Percentiles rank a stretch among this genome's conserved stretches.
Evolutionary conservation across 257 asterid genomes (phyloP).

Genomic region (Plantago ovata): DNA sequence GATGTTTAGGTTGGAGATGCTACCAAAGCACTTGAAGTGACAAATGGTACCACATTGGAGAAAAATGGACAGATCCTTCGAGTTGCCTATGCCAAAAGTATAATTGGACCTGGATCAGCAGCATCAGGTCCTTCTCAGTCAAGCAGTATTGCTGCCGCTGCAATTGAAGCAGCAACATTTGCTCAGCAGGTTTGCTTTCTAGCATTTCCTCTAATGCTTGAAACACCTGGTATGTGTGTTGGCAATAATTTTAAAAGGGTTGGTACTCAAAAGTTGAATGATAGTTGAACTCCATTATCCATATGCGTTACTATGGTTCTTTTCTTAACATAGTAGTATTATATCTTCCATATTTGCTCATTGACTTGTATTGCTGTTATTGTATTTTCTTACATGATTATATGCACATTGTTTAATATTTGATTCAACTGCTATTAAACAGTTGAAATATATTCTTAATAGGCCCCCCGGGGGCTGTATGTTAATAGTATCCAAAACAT

Average conservation of each 20-base stretch:
- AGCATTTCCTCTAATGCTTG: constrained; percentile 12
- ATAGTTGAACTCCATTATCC: neutral
- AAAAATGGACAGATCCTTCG: constrained; percentile 98
- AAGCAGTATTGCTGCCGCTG: constrained; percentile 98
- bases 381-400: too few relatives aligned
- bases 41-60: constrained; percentile 88
- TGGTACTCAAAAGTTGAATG: constrained; percentile 11
- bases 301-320: too few relatives aligned
- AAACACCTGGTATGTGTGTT: neutral
- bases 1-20: constrained; percentile 96
- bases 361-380: neutral
- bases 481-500: too few relatives aligned
- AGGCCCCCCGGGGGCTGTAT: too few relatives aligned
- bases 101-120: constrained; percentile 79
- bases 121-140: constrained; percentile 78
- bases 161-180: constrained; percentile 98
- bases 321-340: too few relatives aligned
- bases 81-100: constrained; percentile 98
- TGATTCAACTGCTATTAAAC: too few relatives aligned
- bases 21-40: constrained; percentile 87
- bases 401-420: too few relatives aligned
- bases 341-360: neutral
- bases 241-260: neutral
- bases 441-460: too few relatives aligned
- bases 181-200: constrained; percentile 81